phyloP scores from a whole-genome alignment of 805 yeast genomes.

The Candida namnaoensis region DNA sequence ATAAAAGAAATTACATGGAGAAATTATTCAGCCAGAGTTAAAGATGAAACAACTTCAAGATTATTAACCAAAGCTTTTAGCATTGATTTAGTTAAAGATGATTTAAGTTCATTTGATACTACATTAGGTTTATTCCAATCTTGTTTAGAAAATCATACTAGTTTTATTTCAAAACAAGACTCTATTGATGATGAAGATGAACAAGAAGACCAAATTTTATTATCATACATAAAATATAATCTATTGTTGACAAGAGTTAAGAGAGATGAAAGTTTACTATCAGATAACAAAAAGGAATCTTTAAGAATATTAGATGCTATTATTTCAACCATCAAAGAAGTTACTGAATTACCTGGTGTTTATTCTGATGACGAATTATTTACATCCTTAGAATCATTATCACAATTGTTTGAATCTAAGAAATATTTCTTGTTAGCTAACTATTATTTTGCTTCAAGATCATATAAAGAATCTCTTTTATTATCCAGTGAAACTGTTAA shows the following conservation, averaged over 20 bases:
- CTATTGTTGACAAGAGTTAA: conserved; percentile 56
- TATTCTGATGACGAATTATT: conserved; percentile 69
- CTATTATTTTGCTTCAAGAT: conserved; percentile 30
- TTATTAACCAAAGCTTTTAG: conserved; percentile 34
- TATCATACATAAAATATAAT: conserved; percentile 69
- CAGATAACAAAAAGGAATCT: conserved; percentile 22
- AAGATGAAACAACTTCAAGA: conserved; percentile 67
- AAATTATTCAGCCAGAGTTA: conserved; percentile 50
- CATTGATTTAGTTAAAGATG: conserved; percentile 22
- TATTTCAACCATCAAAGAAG: conserved; percentile 41
- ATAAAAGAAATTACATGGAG: conserved; percentile 48
- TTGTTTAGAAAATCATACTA: conserved; percentile 50
- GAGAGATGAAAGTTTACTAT: conserved; percentile 46
- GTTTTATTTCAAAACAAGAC: conserved; percentile 42
- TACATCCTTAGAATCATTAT: conserved; percentile 42
- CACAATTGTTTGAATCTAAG: conserved; percentile 34
- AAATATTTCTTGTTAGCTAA: conserved; percentile 37
- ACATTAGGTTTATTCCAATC: conserved; percentile 63
- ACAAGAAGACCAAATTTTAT: conserved; percentile 65
- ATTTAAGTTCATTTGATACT: conserved; percentile 40
- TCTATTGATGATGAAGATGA: conserved; percentile 43
- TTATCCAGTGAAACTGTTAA: conserved; percentile 26
- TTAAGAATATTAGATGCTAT: conserved; percentile 32
- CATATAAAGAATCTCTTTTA: conserved; percentile 38
- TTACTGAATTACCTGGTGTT: conserved; percentile 86